Percentiles rank a stretch among this genome's conserved stretches.
phyloP scores from a whole-genome alignment of 2,329 filamentous ascomycete species.

The Pyrenochaeta sp. region DNA sequence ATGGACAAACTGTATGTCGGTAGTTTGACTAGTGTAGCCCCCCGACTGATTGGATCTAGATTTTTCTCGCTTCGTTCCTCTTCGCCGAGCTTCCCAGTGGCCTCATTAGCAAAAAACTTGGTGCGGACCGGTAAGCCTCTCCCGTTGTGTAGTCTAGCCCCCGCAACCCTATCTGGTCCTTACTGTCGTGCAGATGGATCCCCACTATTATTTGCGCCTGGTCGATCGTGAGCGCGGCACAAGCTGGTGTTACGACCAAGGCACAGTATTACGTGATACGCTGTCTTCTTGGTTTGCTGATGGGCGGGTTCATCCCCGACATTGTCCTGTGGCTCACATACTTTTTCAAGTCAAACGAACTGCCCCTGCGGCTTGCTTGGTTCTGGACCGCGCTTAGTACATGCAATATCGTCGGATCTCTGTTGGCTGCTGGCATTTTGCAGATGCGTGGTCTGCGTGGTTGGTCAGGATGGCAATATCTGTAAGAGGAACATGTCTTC shows the following conservation, averaged over 20 bases:
- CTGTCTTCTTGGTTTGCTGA: conserved; percentile 51
- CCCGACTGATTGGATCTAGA: conserved; percentile 18
- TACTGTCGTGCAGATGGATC: conserved; percentile 37
- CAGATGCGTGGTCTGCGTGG: conserved; percentile 53
- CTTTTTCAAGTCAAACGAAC: conserved; percentile 51
- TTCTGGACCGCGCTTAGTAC: conserved; percentile 53
- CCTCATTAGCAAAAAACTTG: conserved; percentile 60
- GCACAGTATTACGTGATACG: conserved; percentile 49
- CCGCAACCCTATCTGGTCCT: background rate
- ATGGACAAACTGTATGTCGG: conserved; percentile 48
- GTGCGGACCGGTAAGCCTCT: conserved; percentile 52
- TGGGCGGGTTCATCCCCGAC: conserved; percentile 43
- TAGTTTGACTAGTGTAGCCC: background rate
- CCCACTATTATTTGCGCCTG: conserved; percentile 47
- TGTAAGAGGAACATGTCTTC: conserved; percentile 11
- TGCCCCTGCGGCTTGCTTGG: conserved; percentile 52
- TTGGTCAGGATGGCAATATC: conserved; percentile 52
- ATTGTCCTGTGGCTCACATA: conserved; percentile 53
- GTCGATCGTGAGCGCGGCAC: conserved; percentile 46
- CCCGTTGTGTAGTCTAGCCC: conserved; percentile 41
- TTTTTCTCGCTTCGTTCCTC: conserved; percentile 52
- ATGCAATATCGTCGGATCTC: conserved; percentile 46
- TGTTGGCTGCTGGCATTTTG: conserved; percentile 51
- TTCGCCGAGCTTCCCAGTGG: conserved; percentile 59
- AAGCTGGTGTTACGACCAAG: conserved; percentile 44